These are phyloP conservation scores for Beauveria sp. DNA, from an alignment of 2,329 filamentous ascomycete species.

Conservation along the genomic window DNA sequence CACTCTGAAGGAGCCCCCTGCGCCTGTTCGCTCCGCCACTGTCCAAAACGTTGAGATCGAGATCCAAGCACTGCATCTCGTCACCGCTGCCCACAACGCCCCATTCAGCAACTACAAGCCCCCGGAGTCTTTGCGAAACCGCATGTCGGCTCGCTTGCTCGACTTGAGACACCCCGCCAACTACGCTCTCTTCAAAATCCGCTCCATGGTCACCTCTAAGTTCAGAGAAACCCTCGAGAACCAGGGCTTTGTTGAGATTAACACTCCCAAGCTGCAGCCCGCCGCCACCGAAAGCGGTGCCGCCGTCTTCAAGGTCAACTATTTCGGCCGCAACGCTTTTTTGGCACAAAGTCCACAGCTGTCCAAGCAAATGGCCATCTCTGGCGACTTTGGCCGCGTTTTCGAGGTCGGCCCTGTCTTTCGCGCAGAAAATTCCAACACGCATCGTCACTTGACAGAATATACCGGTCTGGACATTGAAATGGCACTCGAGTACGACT, in stretches of 20 bases:
- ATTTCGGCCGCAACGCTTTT: slow-evolving; percentile 82
- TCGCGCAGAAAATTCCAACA: slow-evolving; percentile 92
- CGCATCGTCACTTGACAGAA: slow-evolving; percentile 87
- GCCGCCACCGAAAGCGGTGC: slow-evolving; percentile 86
- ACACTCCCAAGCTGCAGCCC: slow-evolving; percentile 86
- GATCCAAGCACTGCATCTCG: slow-evolving; percentile 47
- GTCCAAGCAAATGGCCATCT: slow-evolving; percentile 88
- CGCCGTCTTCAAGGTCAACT: slow-evolving; percentile 85
- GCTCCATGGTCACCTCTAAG: slow-evolving; percentile 69
- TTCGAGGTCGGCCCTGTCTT: slow-evolving; percentile 72
- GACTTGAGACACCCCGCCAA: slow-evolving; percentile 81
- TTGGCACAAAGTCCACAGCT: slow-evolving; percentile 87
- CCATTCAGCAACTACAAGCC: slow-evolving; percentile 53
- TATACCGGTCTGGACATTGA: slow-evolving; percentile 90
- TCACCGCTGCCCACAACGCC: slow-evolving; percentile 42
- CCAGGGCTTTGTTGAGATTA: slow-evolving; percentile 82
- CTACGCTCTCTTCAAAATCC: slow-evolving; percentile 81
- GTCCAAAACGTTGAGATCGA: slow-evolving; percentile 71
- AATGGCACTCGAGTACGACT: slow-evolving; percentile 84
- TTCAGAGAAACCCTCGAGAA: slow-evolving; percentile 67
- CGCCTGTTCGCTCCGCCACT: slow-evolving; percentile 67
- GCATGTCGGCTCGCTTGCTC: slow-evolving; percentile 70
- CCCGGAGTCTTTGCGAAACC: slow-evolving; percentile 58
- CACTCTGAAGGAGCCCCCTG: slow-evolving; percentile 62
- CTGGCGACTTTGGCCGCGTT: slow-evolving; percentile 80